These are phyloP conservation scores for Pholiota microspora DNA, from an alignment of 768 basidiomycete species.

Conservation along the genomic window DNA sequence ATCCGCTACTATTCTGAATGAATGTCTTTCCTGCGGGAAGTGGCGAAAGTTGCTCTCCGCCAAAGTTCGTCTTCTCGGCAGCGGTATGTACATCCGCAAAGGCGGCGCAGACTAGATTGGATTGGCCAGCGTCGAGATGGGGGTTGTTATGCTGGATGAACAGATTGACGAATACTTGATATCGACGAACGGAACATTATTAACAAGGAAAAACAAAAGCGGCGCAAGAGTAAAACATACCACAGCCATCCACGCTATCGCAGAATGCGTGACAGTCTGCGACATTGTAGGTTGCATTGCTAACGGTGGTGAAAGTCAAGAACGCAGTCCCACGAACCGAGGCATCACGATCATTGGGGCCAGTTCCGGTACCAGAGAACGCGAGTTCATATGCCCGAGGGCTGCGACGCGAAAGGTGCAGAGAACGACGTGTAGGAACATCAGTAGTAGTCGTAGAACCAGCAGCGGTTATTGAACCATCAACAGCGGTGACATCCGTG, in stretches of 20 bases:
- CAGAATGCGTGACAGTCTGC: conserved; percentile 3
- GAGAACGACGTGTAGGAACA: neutral
- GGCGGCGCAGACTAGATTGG: conserved; percentile 43
- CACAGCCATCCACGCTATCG: neutral
- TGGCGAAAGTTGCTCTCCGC: conserved; percentile 36
- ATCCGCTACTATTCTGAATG: conserved; percentile 31
- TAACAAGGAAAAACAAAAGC: no score
- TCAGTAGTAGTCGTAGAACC: neutral
- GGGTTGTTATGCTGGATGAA: conserved; percentile 46
- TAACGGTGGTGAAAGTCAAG: conserved; percentile 8
- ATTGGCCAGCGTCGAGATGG: conserved; percentile 36
- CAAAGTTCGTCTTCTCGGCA: conserved; percentile 40
- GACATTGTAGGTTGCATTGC: conserved; percentile 9
- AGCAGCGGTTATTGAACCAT: neutral
- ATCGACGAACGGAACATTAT: no score
- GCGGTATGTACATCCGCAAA: conserved; percentile 40
- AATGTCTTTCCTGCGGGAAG: conserved; percentile 31
- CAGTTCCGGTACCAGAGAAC: conserved; percentile 3
- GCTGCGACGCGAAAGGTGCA: neutral
- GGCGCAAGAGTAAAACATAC: conserved; percentile 12
- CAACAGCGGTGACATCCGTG: conserved; percentile 2
- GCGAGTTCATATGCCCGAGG: neutral
- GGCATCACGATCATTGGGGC: conserved; percentile 4
- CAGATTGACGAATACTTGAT: conserved; percentile 18
- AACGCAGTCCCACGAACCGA: conserved; percentile 5